Base-by-base conservation (phyloP, 1,139 yeast genomes). In the Geotrichum restrictum region DNA sequence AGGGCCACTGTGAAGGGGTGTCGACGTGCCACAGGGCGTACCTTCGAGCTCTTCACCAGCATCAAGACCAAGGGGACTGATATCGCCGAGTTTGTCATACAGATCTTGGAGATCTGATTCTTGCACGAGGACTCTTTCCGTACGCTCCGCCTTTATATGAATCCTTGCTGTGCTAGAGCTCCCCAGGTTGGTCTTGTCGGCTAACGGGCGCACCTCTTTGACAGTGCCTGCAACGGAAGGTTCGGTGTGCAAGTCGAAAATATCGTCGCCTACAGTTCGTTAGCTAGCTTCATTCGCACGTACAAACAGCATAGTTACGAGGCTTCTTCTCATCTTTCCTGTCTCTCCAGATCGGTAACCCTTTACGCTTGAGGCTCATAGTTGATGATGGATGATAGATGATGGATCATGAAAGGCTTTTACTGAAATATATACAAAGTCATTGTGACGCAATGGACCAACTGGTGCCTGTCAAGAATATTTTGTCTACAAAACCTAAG, bases 171-270 rank as follows among this genome's bases (percentile, higher is more conserved):
- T 24, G 5, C 29, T 24, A 5, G 5, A 5, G 5, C 5, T 8
- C 13, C 2, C 4, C 14, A 45, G 14, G 16, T 46, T 46, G 24
- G 49, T 46, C 18, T 31, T 46, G 5, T 46, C 49, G 7, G 37
- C 44, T 19, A 46, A 16, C 2, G 49, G 43, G 14, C 31, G 34
- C 24, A 38, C 31, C 24, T 31, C 44, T 29, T 37, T 24, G 14
- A 38, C 21, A 11, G 42, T 29, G 7, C 49, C 49, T 31, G 49
- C 37, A 10, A 46, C 3, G 5, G 49, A 46, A 18, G 49, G 49
- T 21, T 46, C 49, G 3, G 19, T 16, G 3, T 39, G 22, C 8
- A 46, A 46, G 14, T 46, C 49, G 21, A 32, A 46, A 22, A 39
- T 16, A n/a, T 38, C 49, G 2, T 10, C 37, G 4, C 45, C 45